Percentiles rank a stretch among this genome's conserved stretches.
Conservation (phyloP, 176 grass and related monocot genomes). For the Microstegium vimineum region DNA sequence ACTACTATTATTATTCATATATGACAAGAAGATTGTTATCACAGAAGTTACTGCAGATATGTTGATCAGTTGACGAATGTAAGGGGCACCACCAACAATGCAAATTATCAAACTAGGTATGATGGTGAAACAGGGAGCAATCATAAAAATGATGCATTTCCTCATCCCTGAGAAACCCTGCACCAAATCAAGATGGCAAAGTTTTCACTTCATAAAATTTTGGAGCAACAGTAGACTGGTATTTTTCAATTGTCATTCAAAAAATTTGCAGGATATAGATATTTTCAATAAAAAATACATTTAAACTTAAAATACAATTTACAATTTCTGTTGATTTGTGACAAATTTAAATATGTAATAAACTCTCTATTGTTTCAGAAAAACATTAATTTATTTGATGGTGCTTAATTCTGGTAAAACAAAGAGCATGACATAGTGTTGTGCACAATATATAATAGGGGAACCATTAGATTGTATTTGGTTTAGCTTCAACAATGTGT, state of each 20-base stretch:
- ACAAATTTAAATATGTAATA: background rate
- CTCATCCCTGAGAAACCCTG: conserved; percentile 89
- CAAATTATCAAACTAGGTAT: conserved; percentile 64
- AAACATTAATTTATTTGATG: background rate
- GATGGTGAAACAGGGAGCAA: conserved; percentile 62
- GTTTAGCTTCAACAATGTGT: too few species aligned
- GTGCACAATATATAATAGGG: background rate
- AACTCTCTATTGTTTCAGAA: background rate
- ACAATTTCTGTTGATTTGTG: background rate
- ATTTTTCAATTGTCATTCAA: background rate
- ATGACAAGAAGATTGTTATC: background rate
- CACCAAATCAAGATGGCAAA: background rate
- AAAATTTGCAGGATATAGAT: background rate
- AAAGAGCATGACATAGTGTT: background rate
- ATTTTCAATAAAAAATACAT: background rate
- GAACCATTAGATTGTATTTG: background rate
- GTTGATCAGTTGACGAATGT: conserved; percentile 53
- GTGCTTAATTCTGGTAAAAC: background rate
- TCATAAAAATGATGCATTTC: conserved; percentile 54
- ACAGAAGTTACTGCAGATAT: conserved; percentile 57
- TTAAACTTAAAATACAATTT: background rate
- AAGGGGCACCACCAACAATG: conserved; percentile 41
- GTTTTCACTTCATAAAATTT: background rate
- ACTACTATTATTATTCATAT: background rate
- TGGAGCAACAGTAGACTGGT: background rate